Evolutionary conservation across 306 rosid genomes (phyloP).

Genomic region (Hippophae tibetana): DNA sequence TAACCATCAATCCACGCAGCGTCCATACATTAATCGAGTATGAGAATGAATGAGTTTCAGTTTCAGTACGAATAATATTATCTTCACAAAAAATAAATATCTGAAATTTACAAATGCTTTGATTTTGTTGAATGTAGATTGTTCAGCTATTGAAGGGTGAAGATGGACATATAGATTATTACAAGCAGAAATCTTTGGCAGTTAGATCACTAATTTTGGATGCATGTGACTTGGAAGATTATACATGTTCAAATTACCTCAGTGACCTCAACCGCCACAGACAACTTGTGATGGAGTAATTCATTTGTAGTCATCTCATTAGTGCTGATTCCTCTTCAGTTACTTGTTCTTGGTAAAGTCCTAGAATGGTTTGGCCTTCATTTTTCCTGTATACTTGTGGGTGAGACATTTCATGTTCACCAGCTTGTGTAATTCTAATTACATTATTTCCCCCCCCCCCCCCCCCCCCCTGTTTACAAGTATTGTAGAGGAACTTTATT

Average conservation of each 20-base stretch:
- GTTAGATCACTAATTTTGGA: slow-evolving; percentile 42
- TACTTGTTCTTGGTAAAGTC: slow-evolving; percentile 15
- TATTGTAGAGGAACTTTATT: not conserved
- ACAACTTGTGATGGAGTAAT: slow-evolving; percentile 70
- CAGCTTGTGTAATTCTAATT: slow-evolving; percentile 6
- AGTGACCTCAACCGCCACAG: slow-evolving; percentile 74
- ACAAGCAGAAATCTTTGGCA: slow-evolving; percentile 20
- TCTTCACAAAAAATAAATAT: no score
- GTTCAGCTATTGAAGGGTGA: slow-evolving; percentile 57
- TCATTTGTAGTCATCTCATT: not conserved
- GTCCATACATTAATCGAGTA: slow-evolving; percentile 78
- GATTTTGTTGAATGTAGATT: slow-evolving; percentile 27
- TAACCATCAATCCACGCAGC: slow-evolving; percentile 48
- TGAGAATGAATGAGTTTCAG: not conserved
- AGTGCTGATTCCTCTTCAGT: not conserved
- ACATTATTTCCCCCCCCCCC: no score
- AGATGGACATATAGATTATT: slow-evolving; percentile 23
- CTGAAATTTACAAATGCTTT: slow-evolving; percentile 1
- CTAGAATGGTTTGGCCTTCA: slow-evolving; percentile 11
- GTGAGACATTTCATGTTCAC: slow-evolving; percentile 10
- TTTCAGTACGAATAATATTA: no score
- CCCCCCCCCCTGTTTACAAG: no score
- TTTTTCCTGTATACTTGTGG: slow-evolving; percentile 3
- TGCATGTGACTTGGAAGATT: slow-evolving; percentile 80
- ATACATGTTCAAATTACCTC: slow-evolving; percentile 73